Evolutionary conservation across 805 yeast genomes (phyloP).

Genomic region (Komagataella pastoris): DNA sequence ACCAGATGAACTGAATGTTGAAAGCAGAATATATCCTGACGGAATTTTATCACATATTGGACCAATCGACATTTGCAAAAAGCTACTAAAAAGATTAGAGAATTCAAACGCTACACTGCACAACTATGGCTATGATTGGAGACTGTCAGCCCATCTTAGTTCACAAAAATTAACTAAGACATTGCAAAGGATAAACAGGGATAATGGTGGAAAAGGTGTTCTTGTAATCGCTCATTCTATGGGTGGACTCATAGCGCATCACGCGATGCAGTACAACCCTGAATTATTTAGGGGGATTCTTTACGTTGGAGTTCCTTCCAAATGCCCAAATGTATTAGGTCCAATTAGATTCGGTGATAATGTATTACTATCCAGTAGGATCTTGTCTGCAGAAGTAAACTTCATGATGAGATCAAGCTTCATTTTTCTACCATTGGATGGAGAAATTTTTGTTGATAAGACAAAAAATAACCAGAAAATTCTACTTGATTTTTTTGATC

Average conservation of each 20-base stretch:
- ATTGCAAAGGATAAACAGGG: constrained; percentile 28
- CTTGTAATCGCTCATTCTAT: constrained; percentile 80
- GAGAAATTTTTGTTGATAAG: constrained; percentile 57
- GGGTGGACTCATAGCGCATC: constrained; percentile 87
- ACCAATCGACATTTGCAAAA: constrained; percentile 68
- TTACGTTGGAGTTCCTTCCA: constrained; percentile 75
- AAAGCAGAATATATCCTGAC: constrained; percentile 46
- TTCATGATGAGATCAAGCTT: constrained; percentile 83
- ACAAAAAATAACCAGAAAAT: constrained; percentile 38
- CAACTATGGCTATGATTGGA: constrained; percentile 92
- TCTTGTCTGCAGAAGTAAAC: constrained; percentile 69
- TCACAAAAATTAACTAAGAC: constrained; percentile 37
- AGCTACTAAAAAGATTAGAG: constrained; percentile 39
- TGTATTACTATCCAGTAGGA: constrained; percentile 58
- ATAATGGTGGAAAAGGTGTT: constrained; percentile 39
- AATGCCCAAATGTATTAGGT: constrained; percentile 77
- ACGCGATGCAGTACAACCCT: constrained; percentile 59
- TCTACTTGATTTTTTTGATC: constrained; percentile 67
- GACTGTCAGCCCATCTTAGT: constrained; percentile 50
- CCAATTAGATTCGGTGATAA: constrained; percentile 77
- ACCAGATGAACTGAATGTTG: constrained; percentile 50
- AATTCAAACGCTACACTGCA: constrained; percentile 51
- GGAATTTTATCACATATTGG: constrained; percentile 76
- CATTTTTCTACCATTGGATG: constrained; percentile 63
- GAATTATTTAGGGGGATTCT: constrained; percentile 58